Evolutionary conservation across 2,329 filamentous ascomycete genomes (phyloP), one percentile per base, ranked within the genome.

Genomic region (Penicillium sp.): DNA sequence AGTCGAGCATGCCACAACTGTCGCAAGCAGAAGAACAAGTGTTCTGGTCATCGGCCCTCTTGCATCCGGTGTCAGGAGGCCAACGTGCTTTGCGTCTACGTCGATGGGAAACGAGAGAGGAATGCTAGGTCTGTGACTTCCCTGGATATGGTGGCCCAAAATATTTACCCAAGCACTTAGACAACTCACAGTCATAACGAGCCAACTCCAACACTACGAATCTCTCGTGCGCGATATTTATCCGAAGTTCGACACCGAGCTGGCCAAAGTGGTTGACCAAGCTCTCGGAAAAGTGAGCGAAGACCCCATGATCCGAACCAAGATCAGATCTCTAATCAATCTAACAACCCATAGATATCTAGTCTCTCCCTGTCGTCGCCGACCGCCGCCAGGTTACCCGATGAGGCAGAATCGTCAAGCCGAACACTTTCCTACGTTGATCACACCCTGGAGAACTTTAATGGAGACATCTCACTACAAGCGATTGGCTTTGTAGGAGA

Each of bases 11-110:
- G 72, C 45, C 70, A 74, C 53, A 69, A 69, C 44, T 74, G 72
- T 54, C 69, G 71, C 17, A 67, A 71, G 37, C 66, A 72, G 43
- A 74, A 74, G 57, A 72, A 70, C 43, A 74, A 73, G 58, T 74
- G 72, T 59, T 70, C 65, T 52, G 72, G 72, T 3, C 67, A 73
- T 57, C 67, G 65, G 32, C 72, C 72, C 21, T 60, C 63, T 21
- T 74, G 72, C 50, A 61, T 68, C 39, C 65, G 72, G 42, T 74
- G 72, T 52, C 63, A 69, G 57, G 71, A 72, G 52, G 59, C 66
- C 28, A 67, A 67, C 13, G 62, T 69, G 29, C 51, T 51, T 7
- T 74, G 72, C 57, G 67, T 65, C 21, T 74, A 74, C 48, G 69
- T 68, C 21, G 70, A 72, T 56, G 66, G 71, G 33, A 74, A 72